phyloP scores from a whole-genome alignment of 495 filamentous ascomycete genomes.

The Bacidia rubella region DNA sequence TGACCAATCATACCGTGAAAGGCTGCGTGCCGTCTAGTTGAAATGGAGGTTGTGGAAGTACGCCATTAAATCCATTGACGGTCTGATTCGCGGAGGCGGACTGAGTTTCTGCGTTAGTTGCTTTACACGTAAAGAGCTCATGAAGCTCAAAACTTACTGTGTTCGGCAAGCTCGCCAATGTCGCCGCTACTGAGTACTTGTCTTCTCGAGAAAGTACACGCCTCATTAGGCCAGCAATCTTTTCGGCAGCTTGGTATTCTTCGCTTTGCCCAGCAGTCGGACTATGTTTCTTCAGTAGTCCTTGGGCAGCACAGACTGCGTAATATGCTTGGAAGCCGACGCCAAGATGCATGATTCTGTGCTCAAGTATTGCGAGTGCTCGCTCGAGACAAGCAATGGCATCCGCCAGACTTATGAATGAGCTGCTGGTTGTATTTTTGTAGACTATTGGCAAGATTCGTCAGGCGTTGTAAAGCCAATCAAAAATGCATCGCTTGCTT shows the following conservation, averaged over 20 bases:
- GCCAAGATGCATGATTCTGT: conserved; percentile 21
- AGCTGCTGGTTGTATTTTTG: neutral
- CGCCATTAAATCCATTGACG: too few species aligned
- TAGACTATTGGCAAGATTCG: neutral
- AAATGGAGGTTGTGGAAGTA: neutral
- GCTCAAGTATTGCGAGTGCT: conserved; percentile 19
- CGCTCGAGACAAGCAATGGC: conserved; percentile 16
- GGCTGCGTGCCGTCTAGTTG: neutral
- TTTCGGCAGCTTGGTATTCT: neutral
- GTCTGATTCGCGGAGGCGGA: too few species aligned
- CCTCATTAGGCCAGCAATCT: neutral
- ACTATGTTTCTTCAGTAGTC: conserved; percentile 5
- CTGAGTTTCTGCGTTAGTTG: too few species aligned
- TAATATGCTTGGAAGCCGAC: conserved; percentile 24
- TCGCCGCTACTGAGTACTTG: conserved; percentile 13
- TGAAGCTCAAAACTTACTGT: conserved; percentile 8
- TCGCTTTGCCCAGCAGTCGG: neutral
- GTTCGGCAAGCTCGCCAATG: conserved; percentile 11
- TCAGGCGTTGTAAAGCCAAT: neutral
- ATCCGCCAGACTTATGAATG: conserved; percentile 1
- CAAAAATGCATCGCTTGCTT: too few species aligned
- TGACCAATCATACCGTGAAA: neutral
- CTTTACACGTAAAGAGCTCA: too few species aligned
- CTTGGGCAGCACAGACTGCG: conserved; percentile 21
- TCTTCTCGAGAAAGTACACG: conserved; percentile 5